These are phyloP conservation scores for Mycena haematopus DNA, from an alignment of 768 basidiomycete species.

Conservation along the genomic window DNA sequence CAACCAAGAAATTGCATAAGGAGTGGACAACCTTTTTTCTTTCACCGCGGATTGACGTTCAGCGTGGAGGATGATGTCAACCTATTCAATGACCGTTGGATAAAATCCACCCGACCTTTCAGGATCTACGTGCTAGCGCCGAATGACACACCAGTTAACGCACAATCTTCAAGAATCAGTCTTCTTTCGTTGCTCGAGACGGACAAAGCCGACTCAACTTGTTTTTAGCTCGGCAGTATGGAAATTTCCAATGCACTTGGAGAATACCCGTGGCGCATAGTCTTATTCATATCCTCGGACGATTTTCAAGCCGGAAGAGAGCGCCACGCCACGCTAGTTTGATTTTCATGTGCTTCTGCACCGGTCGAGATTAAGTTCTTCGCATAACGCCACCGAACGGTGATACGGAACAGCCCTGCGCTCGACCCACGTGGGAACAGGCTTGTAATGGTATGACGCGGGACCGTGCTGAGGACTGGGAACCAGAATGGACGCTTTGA, in stretches of 20 bases:
- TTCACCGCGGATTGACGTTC: conserved; percentile 9
- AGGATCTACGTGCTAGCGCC: conserved; percentile 11
- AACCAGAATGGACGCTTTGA: conserved; percentile 12
- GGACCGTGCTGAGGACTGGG: conserved; percentile 7
- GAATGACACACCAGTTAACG: conserved; percentile 1
- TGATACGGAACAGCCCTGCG: conserved; percentile 10
- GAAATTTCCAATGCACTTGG: conserved; percentile 6
- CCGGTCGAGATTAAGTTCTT: conserved; percentile 14
- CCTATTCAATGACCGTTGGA: conserved; percentile 7
- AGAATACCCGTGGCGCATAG: conserved; percentile 11
- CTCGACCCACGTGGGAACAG: conserved; percentile 21
- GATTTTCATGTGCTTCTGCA: conserved; percentile 25
- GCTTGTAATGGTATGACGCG: conserved; percentile 15
- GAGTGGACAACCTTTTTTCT: neutral
- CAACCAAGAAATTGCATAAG: conserved; percentile 7
- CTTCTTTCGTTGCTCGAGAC: neutral
- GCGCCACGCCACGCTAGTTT: conserved; percentile 20
- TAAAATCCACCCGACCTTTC: conserved; percentile 10
- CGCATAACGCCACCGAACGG: conserved; percentile 23
- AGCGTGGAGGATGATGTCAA: neutral
- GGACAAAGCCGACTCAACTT: neutral
- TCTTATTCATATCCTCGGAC: conserved; percentile 21
- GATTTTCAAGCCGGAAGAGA: neutral
- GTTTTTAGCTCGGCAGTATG: conserved; percentile 20
- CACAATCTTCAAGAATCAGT: neutral